Conservation (phyloP, 192 early-diverging fungal genomes). For the Jimgerdemannia lactiflua region DNA sequence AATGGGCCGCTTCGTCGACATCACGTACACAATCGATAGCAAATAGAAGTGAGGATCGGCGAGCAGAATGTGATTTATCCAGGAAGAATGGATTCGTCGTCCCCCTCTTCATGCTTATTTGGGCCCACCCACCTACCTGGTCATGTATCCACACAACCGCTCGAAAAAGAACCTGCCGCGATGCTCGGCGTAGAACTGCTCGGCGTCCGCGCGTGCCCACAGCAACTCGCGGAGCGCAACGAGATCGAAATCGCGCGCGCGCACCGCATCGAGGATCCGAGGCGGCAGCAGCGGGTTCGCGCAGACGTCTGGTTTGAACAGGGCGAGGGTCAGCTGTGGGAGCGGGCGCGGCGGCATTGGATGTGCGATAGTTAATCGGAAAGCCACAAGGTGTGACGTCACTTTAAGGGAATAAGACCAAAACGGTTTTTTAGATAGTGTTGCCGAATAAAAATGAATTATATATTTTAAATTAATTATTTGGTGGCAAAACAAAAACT, state of each 20-base stretch:
- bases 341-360: not conserved
- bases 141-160: constrained; percentile 71
- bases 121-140: constrained; percentile 37
- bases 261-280: constrained; percentile 44
- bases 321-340: constrained; percentile 55
- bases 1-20: constrained; percentile 49
- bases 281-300: constrained; percentile 47
- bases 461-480: no score
- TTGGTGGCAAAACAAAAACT: no score
- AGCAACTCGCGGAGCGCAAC: constrained; percentile 34
- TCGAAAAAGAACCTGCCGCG: constrained; percentile 64
- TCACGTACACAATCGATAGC: not conserved
- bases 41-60: not conserved
- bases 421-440: no score
- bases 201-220: constrained; percentile 57
- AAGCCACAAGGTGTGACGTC: no score
- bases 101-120: not conserved
- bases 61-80: not conserved
- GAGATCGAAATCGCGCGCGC: constrained; percentile 37
- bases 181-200: constrained; percentile 66
- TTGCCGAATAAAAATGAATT: no score
- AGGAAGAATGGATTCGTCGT: no score
- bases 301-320: constrained; percentile 72
- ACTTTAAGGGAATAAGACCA: no score
- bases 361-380: no score